phyloP scores from a whole-genome alignment of 179 eudicot species.

The Amaranthus tricolor region DNA sequence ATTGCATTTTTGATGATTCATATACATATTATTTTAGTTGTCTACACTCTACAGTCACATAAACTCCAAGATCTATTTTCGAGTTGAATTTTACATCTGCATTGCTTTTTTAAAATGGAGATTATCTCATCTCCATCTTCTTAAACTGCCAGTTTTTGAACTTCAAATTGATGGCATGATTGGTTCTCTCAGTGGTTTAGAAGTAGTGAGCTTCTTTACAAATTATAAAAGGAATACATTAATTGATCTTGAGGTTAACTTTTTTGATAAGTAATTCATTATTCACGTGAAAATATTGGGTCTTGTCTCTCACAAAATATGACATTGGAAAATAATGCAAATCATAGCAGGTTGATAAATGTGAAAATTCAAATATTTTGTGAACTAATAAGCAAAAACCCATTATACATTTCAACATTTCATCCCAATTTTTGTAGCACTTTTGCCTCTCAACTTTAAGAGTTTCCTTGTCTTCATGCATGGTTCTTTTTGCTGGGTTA shows the following conservation, averaged over 20 bases:
- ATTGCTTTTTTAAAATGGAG: background rate
- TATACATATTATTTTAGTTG: background rate
- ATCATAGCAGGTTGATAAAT: background rate
- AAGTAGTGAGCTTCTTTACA: background rate
- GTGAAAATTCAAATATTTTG: background rate
- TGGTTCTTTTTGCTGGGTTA: background rate
- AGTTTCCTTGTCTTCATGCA: background rate
- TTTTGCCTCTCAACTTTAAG: background rate
- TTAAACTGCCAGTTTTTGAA: background rate
- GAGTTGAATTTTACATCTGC: background rate
- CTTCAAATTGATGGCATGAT: background rate
- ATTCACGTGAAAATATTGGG: background rate
- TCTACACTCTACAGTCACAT: background rate
- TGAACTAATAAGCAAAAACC: background rate
- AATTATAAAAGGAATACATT: background rate
- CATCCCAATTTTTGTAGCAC: too few species aligned
- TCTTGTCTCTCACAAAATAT: background rate
- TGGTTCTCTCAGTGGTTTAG: background rate
- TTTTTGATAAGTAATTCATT: background rate
- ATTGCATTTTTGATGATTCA: background rate
- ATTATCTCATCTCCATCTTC: background rate
- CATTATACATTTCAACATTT: background rate
- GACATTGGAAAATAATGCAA: background rate
- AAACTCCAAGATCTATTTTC: slow-evolving; percentile 8
- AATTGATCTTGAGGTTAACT: background rate